Conservation (phyloP, 768 basidiomycete genomes). For the Cystofilobasidium macerans region DNA sequence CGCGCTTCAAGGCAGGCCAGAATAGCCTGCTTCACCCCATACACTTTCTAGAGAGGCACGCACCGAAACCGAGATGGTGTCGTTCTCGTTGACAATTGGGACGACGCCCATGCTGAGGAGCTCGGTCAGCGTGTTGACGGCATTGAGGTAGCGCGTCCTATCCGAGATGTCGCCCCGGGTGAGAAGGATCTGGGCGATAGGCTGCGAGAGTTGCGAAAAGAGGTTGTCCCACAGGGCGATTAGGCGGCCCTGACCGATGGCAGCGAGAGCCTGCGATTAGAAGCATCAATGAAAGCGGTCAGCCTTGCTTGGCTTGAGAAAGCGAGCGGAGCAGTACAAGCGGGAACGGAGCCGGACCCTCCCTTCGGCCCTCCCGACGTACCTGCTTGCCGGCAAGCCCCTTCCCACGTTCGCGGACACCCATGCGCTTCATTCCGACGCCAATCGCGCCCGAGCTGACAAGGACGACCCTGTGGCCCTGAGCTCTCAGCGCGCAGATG, state of each 20-base stretch:
- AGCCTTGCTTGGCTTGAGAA: constrained; percentile 7
- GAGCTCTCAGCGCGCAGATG: constrained; percentile 58
- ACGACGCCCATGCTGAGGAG: constrained; percentile 86
- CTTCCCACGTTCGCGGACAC: constrained; percentile 65
- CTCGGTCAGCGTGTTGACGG: constrained; percentile 87
- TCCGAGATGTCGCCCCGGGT: constrained; percentile 96
- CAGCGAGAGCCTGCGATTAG: constrained; percentile 71
- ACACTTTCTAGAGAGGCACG: no score
- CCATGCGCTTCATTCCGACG: constrained; percentile 87
- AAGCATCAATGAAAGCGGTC: neutral
- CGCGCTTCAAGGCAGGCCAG: no score
- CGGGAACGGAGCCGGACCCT: no score
- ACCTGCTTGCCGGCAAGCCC: constrained; percentile 84
- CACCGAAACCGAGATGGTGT: constrained; percentile 94
- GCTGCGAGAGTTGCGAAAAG: constrained; percentile 84
- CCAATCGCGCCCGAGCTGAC: constrained; percentile 97
- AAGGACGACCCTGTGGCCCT: constrained; percentile 88
- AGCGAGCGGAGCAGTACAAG: neutral
- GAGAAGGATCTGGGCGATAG: constrained; percentile 86
- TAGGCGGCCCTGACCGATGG: constrained; percentile 89
- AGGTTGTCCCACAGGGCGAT: constrained; percentile 96
- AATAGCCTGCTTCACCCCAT: no score
- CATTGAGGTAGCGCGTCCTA: constrained; percentile 88
- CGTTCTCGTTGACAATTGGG: constrained; percentile 98
- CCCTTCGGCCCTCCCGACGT: constrained; percentile 34